phyloP scores from a whole-genome alignment of 257 asterid genomes.

The Mitragyna speciosa region DNA sequence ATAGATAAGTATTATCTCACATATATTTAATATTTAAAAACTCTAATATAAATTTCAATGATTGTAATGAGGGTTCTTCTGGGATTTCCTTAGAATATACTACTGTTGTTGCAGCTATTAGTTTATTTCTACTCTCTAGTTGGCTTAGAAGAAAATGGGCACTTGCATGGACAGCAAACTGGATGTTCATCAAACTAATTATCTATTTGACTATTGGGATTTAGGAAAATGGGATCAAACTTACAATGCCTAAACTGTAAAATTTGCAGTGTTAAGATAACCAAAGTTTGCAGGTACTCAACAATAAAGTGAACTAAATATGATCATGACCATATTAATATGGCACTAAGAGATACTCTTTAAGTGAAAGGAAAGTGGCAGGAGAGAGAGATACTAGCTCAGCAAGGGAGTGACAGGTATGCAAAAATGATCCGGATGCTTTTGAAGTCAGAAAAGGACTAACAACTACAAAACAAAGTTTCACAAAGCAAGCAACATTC shows the following conservation, averaged over 20 bases:
- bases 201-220: neutral
- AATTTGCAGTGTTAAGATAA: too few relatives aligned
- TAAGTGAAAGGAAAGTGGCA: neutral
- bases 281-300: neutral
- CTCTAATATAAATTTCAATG: neutral
- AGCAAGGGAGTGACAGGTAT: neutral
- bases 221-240: neutral
- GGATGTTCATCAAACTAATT: neutral
- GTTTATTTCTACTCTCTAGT: neutral
- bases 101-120: neutral
- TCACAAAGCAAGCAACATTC: neutral
- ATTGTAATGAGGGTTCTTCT: neutral
- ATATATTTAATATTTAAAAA: too few relatives aligned
- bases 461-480: neutral
- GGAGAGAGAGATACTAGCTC: neutral
- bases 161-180: neutral
- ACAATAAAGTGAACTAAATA: too few relatives aligned
- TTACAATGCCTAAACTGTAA: neutral
- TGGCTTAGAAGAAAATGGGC: neutral
- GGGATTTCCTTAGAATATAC: neutral
- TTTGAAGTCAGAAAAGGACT: too few relatives aligned
- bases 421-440: neutral
- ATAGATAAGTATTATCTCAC: neutral
- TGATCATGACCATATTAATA: neutral
- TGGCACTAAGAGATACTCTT: neutral